Evolutionary conservation across 768 basidiomycete genomes (phyloP), one percentile per base, ranked within the genome.

Genomic region (Hygrophorus russula): DNA sequence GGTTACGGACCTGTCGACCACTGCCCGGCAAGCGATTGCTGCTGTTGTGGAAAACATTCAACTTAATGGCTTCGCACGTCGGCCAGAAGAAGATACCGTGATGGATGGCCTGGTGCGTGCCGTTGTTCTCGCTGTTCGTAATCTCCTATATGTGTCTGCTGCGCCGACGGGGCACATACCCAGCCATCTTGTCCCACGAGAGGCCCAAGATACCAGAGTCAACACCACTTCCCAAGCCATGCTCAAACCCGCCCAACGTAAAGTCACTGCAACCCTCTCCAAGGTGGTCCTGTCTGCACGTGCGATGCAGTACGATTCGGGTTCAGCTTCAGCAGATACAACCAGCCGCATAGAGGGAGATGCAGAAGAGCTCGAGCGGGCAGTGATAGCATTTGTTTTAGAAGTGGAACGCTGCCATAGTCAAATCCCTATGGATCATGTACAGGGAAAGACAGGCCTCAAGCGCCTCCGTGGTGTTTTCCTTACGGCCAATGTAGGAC

Each of bases 281-380:
- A 83, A 92, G 57, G 69, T 97, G 20, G 86, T 94, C 24, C 74
- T 96, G 2, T 88, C 85, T 6, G 80, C 88, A n/a, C 82, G 94
- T 39, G 90, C 92, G 0, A 81, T 88, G 63, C 78, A 84, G 53
- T 87, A 85, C 47, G 82, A 88, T 53, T 80, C 82, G 0, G 80
- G 78, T 12, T 71, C 74, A 1, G 67, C 75, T 17, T 59, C 76
- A 3, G 59, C 69, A 9, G 79, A 84, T 47, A 82, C 81, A 11
- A 67, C 78, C 1, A 73, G 68, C 49, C 76, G 85, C 31, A 82
- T 87, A 47, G 79, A 83, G 53, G 70, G 76, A 4, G 85, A 87
- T 53, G 82, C 83, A 1, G 73, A 78, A 40, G 85, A 87, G 51
- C 69, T 88, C 8, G 82, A 84, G 47, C 72, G 76, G 29, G 83